These are phyloP conservation scores for Marchantia polymorpha DNA, from an alignment of 225 moss, liverwort and hornwort species.

Conservation along the genomic window DNA sequence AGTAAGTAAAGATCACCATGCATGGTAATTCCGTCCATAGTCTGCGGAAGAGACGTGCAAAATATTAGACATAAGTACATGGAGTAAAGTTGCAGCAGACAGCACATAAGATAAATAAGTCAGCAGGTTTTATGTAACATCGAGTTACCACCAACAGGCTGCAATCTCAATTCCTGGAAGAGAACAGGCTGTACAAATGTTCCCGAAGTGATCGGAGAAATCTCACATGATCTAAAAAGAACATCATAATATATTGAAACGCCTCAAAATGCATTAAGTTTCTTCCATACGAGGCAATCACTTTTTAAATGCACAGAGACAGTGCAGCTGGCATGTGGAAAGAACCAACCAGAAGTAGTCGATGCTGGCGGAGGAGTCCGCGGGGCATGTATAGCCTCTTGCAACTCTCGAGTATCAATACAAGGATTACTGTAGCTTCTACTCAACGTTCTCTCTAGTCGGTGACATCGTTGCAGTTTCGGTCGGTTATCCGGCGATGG, in stretches of 20 bases:
- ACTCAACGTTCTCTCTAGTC: slow-evolving; percentile 32
- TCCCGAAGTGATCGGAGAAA: neutral
- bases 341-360: slow-evolving; percentile 18
- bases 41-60: slow-evolving; percentile 1
- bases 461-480: slow-evolving; percentile 25
- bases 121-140: too few relatives aligned
- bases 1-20: neutral
- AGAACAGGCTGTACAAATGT: too few relatives aligned
- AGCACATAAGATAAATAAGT: too few relatives aligned
- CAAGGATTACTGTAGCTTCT: slow-evolving; percentile 25
- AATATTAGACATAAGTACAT: too few relatives aligned
- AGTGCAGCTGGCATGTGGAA: neutral
- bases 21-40: slow-evolving; percentile 16
- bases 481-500: slow-evolving; percentile 17
- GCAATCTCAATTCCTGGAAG: too few relatives aligned
- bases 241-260: neutral
- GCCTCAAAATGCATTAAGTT: neutral
- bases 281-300: neutral
- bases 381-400: slow-evolving; percentile 20
- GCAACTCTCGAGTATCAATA: slow-evolving; percentile 8
- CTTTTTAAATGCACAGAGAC: neutral
- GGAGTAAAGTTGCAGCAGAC: too few relatives aligned
- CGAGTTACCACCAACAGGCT: too few relatives aligned
- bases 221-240: neutral
- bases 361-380: slow-evolving; percentile 28